Conservation (phyloP, 192 early-diverging fungal genomes). For the Backusella circina region DNA sequence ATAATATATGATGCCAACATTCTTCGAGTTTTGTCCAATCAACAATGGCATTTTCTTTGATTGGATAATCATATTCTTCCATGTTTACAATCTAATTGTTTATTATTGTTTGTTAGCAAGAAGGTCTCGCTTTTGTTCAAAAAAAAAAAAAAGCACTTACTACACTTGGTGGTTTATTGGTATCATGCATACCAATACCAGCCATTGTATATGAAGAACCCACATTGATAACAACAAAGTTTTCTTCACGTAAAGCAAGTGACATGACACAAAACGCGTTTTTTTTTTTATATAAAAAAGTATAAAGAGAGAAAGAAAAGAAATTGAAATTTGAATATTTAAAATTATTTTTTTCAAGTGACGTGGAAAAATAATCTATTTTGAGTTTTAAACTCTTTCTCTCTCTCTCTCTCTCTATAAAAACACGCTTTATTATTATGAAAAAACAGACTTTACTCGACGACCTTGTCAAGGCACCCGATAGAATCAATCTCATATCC, state of each 20-base stretch:
- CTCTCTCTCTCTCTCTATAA: not conserved
- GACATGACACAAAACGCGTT: conserved; percentile 28
- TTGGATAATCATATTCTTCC: conserved; percentile 40
- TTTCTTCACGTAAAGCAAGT: conserved; percentile 65
- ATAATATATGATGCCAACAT: conserved; percentile 73
- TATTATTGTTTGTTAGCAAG: not conserved
- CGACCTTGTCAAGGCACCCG: conserved; percentile 1
- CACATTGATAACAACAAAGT: conserved; percentile 84
- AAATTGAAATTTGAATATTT: not conserved
- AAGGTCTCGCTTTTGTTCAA: too few relatives aligned
- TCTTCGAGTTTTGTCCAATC: conserved; percentile 76
- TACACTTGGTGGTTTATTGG: conserved; percentile 65
- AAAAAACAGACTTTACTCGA: not conserved
- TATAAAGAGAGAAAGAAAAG: not conserved
- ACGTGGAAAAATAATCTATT: not conserved
- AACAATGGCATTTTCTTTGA: conserved; percentile 54
- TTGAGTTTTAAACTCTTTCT: not conserved
- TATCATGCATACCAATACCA: conserved; percentile 71
- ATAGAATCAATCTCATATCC: conserved; percentile 18
- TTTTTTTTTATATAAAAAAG: not conserved
- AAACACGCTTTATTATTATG: not conserved
- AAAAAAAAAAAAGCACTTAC: conserved; percentile 28
- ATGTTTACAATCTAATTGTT: conserved; percentile 17
- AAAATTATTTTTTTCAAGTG: not conserved
- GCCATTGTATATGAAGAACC: conserved; percentile 79